These are phyloP conservation scores for Starmerella vaccinii DNA, from an alignment of 805 yeast genomes.

Conservation along the genomic window DNA sequence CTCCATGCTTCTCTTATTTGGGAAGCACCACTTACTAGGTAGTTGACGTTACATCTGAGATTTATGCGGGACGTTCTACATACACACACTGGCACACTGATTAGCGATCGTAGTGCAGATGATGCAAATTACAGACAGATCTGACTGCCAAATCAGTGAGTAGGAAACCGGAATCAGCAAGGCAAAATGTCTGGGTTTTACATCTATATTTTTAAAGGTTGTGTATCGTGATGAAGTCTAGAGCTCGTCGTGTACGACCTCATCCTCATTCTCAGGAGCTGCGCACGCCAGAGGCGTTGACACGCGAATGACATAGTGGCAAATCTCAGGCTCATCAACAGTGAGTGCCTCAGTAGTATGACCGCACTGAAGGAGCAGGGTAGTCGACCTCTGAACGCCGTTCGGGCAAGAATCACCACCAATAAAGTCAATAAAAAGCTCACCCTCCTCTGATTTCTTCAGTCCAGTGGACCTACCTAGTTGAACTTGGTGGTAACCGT, in stretches of 20 bases:
- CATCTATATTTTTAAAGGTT: too few species aligned
- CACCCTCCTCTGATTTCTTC: conserved; percentile 26
- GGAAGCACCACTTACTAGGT: too few species aligned
- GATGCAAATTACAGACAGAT: too few species aligned
- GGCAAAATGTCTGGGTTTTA: too few species aligned
- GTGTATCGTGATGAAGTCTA: background rate
- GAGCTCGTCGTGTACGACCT: conserved; percentile 16
- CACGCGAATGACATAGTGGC: conserved; percentile 51
- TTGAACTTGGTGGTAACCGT: conserved; percentile 37
- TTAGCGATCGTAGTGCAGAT: too few species aligned
- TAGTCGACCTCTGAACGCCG: conserved; percentile 74
- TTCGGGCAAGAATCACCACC: conserved; percentile 85
- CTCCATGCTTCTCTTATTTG: too few species aligned
- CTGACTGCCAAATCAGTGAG: too few species aligned
- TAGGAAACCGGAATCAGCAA: too few species aligned
- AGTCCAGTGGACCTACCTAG: conserved; percentile 39
- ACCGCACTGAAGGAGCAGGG: conserved; percentile 60
- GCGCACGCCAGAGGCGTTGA: conserved; percentile 23
- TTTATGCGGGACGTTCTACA: too few species aligned
- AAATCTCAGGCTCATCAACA: conserved; percentile 82
- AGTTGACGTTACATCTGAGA: too few species aligned
- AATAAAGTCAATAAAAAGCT: conserved; percentile 36
- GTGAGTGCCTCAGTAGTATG: conserved; percentile 42
- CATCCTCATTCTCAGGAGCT: background rate
- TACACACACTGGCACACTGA: too few species aligned